A percentile compares a stretch with the other conserved stretches of the same genome.
These are phyloP conservation scores for Wallacemonas collosoma DNA, from an alignment of 208 protist genomes.

Conservation along the genomic window DNA sequence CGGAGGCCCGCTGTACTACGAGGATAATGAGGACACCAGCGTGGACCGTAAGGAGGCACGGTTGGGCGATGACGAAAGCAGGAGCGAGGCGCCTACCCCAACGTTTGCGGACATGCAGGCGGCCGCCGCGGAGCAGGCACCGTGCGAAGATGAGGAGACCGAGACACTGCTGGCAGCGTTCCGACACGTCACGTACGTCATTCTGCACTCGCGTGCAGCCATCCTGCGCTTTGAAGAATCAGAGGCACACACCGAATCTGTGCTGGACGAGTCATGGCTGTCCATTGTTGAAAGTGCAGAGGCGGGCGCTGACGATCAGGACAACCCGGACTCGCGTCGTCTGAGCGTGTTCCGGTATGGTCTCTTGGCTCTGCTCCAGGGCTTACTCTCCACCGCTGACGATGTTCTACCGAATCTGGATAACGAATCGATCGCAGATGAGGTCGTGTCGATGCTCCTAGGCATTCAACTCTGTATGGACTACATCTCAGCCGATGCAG, in stretches of 20 bases:
- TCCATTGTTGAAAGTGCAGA: conserved; percentile 71
- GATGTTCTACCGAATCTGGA: conserved; percentile 67
- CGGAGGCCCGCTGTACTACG: neutral
- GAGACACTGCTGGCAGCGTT: conserved; percentile 31
- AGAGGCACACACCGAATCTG: conserved; percentile 37
- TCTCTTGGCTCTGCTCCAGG: conserved; percentile 79
- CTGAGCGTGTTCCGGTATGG: conserved; percentile 76
- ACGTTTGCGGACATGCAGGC: neutral
- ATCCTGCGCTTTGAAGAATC: conserved; percentile 24
- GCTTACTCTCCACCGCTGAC: conserved; percentile 69
- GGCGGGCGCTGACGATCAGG: conserved; percentile 32
- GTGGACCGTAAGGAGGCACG: neutral
- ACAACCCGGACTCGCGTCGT: conserved; percentile 41
- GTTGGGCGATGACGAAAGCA: neutral
- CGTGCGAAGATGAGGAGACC: neutral
- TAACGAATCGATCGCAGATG: conserved; percentile 51
- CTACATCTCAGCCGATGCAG: conserved; percentile 62
- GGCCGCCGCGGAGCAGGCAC: neutral
- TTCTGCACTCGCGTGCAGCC: conserved; percentile 57
- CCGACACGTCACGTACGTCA: conserved; percentile 36
- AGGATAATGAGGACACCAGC: neutral
- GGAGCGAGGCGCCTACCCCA: neutral
- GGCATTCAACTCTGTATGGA: conserved; percentile 79
- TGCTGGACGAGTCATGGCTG: conserved; percentile 81
- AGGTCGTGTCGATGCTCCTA: conserved; percentile 68